Percentiles rank a stretch among this genome's conserved stretches.
Conservation (phyloP, 1,284 basidiomycete genomes). For the Jaminaea rosea region DNA sequence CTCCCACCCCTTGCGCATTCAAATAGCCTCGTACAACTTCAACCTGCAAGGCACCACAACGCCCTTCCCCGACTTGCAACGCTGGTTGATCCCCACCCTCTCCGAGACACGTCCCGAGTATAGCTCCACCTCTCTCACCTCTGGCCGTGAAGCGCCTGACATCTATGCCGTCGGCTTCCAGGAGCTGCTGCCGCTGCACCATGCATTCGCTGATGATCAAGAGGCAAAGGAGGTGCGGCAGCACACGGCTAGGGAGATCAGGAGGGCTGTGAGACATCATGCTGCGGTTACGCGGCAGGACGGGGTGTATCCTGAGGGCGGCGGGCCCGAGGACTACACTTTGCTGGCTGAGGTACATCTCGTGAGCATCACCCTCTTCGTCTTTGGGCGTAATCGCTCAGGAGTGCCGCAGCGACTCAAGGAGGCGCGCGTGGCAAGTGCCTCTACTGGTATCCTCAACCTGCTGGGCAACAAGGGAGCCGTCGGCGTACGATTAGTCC, state of each 20-base stretch:
- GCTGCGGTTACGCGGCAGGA: constrained; percentile 34
- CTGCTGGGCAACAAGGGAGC: constrained; percentile 91
- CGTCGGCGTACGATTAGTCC: constrained; percentile 74
- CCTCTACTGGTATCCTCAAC: constrained; percentile 42
- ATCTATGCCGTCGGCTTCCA: constrained; percentile 82
- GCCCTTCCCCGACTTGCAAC: constrained; percentile 40
- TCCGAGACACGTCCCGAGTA: constrained; percentile 23
- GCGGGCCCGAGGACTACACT: constrained; percentile 41
- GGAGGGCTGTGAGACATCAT: constrained; percentile 40
- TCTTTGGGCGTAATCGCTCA: constrained; percentile 64
- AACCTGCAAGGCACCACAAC: constrained; percentile 60
- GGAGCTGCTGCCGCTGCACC: constrained; percentile 66
- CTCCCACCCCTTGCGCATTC: constrained; percentile 52
- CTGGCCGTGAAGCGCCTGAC: constrained; percentile 51
- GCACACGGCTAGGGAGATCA: constrained; percentile 54
- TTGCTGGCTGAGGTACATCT: constrained; percentile 29
- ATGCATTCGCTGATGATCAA: constrained; percentile 51
- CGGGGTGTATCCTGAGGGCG: constrained; percentile 38
- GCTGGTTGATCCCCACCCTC: constrained; percentile 44
- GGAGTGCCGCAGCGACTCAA: constrained; percentile 24
- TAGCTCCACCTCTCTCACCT: constrained; percentile 15
- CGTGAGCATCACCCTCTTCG: constrained; percentile 50
- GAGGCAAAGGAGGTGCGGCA: constrained; percentile 59
- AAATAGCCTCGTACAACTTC: constrained; percentile 76
- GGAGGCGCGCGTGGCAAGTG: constrained; percentile 38